Conservation (phyloP, 2,329 filamentous ascomycete species). For the Clarireedia hainanense region DNA sequence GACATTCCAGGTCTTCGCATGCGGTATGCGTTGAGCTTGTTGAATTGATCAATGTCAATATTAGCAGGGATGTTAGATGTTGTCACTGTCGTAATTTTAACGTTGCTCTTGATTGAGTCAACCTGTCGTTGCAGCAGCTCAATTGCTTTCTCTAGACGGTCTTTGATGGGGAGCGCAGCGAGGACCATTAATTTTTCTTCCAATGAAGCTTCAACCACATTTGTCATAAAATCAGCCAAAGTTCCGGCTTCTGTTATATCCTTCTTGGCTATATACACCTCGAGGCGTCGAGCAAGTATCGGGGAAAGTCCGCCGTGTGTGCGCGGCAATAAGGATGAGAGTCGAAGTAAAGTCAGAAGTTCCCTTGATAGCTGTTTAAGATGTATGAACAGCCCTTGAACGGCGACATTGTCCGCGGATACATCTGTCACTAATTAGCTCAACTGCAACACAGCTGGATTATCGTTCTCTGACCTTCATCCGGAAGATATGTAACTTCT, state of each 20-base stretch:
- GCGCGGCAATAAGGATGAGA: slow-evolving; percentile 76
- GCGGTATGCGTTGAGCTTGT: slow-evolving; percentile 36
- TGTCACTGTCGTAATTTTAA: slow-evolving; percentile 74
- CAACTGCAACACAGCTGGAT: too few relatives aligned
- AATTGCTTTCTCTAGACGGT: slow-evolving; percentile 72
- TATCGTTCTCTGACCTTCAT: slow-evolving; percentile 46
- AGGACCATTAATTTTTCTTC: slow-evolving; percentile 88
- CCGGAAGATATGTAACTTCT: slow-evolving; percentile 62
- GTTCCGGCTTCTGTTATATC: slow-evolving; percentile 73
- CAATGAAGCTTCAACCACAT: slow-evolving; percentile 77
- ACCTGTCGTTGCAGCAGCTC: slow-evolving; percentile 80
- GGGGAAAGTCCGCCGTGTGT: slow-evolving; percentile 65
- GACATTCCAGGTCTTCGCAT: slow-evolving; percentile 21
- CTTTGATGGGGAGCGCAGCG: slow-evolving; percentile 69
- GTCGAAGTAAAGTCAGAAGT: slow-evolving; percentile 72
- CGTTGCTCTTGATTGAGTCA: slow-evolving; percentile 73
- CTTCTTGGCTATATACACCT: slow-evolving; percentile 79
- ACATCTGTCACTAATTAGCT: slow-evolving; percentile 15
- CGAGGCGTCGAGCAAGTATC: slow-evolving; percentile 75
- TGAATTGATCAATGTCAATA: slow-evolving; percentile 47
- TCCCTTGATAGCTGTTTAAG: slow-evolving; percentile 82
- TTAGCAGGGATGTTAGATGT: slow-evolving; percentile 55
- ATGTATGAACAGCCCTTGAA: slow-evolving; percentile 65
- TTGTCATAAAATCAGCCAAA: slow-evolving; percentile 94
- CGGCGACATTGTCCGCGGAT: slow-evolving; percentile 49